These are phyloP conservation scores for Phytophthora megakarya DNA, from an alignment of 352 stramenopile genomes.

Conservation along the genomic window DNA sequence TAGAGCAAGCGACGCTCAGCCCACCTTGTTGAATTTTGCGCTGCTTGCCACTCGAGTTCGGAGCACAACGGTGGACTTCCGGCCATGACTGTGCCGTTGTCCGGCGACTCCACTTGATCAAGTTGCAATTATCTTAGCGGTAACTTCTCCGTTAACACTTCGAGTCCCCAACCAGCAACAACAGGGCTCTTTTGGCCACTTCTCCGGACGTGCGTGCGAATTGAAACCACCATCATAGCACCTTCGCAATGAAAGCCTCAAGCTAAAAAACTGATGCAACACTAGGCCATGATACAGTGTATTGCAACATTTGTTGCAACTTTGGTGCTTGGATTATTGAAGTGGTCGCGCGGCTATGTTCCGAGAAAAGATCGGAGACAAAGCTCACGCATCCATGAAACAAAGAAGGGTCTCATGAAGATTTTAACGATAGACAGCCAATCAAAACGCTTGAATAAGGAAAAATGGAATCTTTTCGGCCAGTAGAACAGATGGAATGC, in stretches of 20 bases:
- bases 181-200: neutral
- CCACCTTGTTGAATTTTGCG: too few relatives aligned
- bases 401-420: neutral
- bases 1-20: too few relatives aligned
- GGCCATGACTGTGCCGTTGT: neutral
- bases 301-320: too few relatives aligned
- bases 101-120: neutral
- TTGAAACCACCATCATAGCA: conserved; percentile 2
- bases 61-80: neutral
- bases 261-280: neutral
- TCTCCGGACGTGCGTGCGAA: neutral
- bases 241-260: neutral
- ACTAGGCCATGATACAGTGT: neutral
- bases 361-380: conserved; percentile 7
- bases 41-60: too few relatives aligned
- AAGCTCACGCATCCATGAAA: neutral
- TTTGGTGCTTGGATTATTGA: neutral
- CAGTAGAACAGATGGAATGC: neutral
- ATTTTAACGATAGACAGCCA: neutral
- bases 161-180: neutral
- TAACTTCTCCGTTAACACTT: conserved; percentile 20
- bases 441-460: neutral
- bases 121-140: conserved; percentile 8
- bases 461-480: neutral
- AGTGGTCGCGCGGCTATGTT: neutral